These are phyloP conservation scores for Eucalyptus sideroxylon DNA, from an alignment of 345 rosid genomes.

Conservation along the genomic window DNA sequence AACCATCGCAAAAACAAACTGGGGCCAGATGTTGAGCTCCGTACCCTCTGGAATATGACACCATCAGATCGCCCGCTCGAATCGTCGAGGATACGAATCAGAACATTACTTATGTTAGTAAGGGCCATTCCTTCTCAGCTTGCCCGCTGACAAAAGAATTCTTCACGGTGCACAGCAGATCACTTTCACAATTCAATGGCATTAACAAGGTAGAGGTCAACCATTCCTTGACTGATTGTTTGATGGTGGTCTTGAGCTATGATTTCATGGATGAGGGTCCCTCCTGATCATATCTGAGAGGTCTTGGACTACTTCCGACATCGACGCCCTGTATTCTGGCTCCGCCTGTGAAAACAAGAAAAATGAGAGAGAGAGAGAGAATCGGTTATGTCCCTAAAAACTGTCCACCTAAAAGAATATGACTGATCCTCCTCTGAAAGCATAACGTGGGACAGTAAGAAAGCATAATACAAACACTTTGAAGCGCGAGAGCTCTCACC, in stretches of 20 bases:
- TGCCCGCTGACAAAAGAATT: neutral
- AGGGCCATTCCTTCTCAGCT: neutral
- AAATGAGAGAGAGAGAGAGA: neutral
- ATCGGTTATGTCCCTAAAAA: neutral
- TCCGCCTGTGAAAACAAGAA: conserved; percentile 34
- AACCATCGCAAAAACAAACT: neutral
- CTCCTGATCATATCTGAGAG: conserved; percentile 66
- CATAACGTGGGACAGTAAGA: neutral
- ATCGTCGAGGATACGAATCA: neutral
- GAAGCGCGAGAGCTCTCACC: conserved; percentile 18
- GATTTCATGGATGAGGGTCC: conserved; percentile 43
- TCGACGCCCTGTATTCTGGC: conserved; percentile 76
- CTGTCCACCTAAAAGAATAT: neutral
- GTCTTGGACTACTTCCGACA: conserved; percentile 98
- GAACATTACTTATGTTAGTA: neutral
- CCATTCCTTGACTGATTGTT: neutral
- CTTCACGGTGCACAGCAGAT: neutral
- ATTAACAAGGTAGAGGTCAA: neutral
- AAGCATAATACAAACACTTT: neutral
- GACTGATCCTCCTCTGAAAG: neutral
- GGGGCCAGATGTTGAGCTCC: neutral
- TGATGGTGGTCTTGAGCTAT: neutral
- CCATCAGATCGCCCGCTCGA: neutral
- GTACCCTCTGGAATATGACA: neutral
- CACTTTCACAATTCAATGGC: neutral